Evolutionary conservation across 305 asterid species (phyloP).

Genomic region (Fraxinus albicans): DNA sequence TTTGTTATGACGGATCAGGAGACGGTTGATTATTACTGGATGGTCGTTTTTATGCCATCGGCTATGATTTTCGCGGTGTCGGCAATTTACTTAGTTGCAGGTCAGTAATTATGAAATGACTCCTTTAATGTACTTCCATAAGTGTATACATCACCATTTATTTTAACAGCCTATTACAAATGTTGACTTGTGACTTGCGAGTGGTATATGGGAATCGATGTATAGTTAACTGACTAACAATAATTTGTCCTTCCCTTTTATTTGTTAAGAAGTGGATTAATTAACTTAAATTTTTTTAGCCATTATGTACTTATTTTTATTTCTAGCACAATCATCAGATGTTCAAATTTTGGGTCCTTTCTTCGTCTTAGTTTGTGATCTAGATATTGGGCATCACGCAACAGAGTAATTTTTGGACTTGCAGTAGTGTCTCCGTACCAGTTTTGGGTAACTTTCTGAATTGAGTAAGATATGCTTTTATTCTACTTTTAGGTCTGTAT

Average conservation of each 20-base stretch:
- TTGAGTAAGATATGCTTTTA: neutral
- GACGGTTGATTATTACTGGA: slow-evolving; percentile 93
- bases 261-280: neutral
- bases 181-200: neutral
- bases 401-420: neutral
- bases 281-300: neutral
- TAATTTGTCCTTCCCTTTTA: neutral
- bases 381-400: neutral
- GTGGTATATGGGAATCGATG: neutral
- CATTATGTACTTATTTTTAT: neutral
- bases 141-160: neutral
- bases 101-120: slow-evolving; percentile 35
- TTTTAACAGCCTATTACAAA: neutral
- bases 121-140: neutral
- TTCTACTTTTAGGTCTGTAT: neutral
- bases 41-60: slow-evolving; percentile 85
- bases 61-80: slow-evolving; percentile 53
- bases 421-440: neutral
- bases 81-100: slow-evolving; percentile 62
- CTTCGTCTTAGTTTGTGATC: neutral
- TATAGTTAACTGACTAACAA: neutral
- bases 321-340: neutral
- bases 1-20: slow-evolving; percentile 86
- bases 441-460: neutral
- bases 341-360: neutral